Base-by-base conservation (phyloP, 129 eudicot genomes). In the Chrysanthemum makinoi region DNA sequence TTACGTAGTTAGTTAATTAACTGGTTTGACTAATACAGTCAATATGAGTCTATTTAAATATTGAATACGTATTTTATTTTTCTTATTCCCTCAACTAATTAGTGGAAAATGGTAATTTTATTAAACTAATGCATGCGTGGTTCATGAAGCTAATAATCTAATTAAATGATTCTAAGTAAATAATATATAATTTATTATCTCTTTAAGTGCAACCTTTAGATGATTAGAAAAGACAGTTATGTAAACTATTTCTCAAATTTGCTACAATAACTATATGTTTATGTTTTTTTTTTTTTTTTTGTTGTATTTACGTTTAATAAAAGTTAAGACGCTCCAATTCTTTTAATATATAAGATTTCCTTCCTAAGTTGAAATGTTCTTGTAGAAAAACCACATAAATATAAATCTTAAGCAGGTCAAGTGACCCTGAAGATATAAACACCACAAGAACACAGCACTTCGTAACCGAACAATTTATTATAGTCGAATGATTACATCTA, bases 101-200 rank as follows among this genome's bases (percentile, higher is more conserved):
- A 24, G 49, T 48, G 69, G 61, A 67, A 66, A 26, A 4, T 59
- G 4, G 10, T 68, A 24, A 50, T 76, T 68, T 68, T 39, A 53
- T 48, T 68, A 76, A 60, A 76, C 28, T 48, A 76, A 59, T 48
- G 43, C 49, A 59, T 59, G 64, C 80, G 62, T 68, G 80, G 22
- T 68, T 68, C 80, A 68, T 6, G 75, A 76, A 76, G 69, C 74
- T 68, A 26, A 58, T 57, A 67, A 26, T 46, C 46, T 24, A 66
- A 67, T 57, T 58, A 68, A 24, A 13, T 5, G 47, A 55, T 8
- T 22, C 10, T 19, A 6, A 52, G 6, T 28, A 17, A 28, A 50
- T 11, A 73, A 50, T 11, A 50, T 33, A 50, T 6, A 22, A 16
- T 10, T 5, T 15, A 11, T 6, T 3, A 3, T 51, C 10, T 11